Evolutionary conservation across 1,284 basidiomycete genomes (phyloP).

Genomic region (Sporisorium reilianum): DNA sequence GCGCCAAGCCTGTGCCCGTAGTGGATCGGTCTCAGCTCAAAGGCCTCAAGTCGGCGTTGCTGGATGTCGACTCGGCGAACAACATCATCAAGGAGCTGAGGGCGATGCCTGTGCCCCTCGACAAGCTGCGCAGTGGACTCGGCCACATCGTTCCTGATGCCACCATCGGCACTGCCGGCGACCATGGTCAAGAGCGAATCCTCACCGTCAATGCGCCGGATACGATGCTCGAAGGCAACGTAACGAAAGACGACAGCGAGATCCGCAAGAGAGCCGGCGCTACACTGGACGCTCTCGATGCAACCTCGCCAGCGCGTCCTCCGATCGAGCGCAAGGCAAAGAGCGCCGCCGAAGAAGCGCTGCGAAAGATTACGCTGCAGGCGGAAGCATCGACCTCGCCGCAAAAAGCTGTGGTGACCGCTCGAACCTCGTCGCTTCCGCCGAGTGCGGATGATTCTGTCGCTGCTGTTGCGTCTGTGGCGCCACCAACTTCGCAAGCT

Average conservation of each 20-base stretch:
- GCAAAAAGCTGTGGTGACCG: conserved; percentile 24
- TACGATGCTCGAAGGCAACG: conserved; percentile 8
- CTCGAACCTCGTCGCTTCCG: conserved; percentile 40
- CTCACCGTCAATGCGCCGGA: conserved; percentile 32
- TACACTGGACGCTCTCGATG: conserved; percentile 10
- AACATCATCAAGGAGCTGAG: conserved; percentile 61
- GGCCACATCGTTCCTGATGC: conserved; percentile 27
- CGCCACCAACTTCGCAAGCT: neutral
- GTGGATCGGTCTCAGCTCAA: conserved; percentile 48
- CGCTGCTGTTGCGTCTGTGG: neutral
- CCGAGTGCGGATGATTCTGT: conserved; percentile 14
- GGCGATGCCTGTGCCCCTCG: conserved; percentile 47
- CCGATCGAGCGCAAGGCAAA: conserved; percentile 21
- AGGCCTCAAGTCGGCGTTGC: conserved; percentile 56
- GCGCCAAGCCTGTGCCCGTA: conserved; percentile 31
- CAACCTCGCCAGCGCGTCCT: conserved; percentile 16
- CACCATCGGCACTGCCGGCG: conserved; percentile 43
- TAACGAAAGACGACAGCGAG: conserved; percentile 43
- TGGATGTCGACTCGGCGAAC: conserved; percentile 56
- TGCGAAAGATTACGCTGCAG: conserved; percentile 31
- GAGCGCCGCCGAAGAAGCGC: conserved; percentile 50
- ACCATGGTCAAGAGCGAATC: conserved; percentile 48
- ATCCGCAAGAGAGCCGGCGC: conserved; percentile 31
- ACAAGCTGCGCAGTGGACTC: conserved; percentile 27
- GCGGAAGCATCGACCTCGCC: conserved; percentile 18